These are phyloP conservation scores for Xylaria sp. DNA, from an alignment of 2,329 filamentous ascomycete genomes.

Conservation along the genomic window DNA sequence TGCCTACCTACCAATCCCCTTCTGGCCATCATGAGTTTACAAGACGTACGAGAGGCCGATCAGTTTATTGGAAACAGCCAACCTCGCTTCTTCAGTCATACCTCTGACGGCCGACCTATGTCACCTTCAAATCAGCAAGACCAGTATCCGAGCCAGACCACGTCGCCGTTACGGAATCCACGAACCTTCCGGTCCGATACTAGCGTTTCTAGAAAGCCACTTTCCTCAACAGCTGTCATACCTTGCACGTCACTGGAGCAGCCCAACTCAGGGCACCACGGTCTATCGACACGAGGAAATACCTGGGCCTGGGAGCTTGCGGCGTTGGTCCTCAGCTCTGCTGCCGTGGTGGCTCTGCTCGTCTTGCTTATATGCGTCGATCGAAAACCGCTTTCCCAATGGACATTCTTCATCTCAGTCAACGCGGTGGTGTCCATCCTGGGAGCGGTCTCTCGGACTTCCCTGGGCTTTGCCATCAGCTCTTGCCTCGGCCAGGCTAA, in stretches of 20 bases:
- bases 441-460: conserved; percentile 19
- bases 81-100: too few relatives aligned
- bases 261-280: conserved; percentile 1
- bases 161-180: too few relatives aligned
- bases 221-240: too few relatives aligned
- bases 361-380: conserved; percentile 16
- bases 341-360: conserved; percentile 13
- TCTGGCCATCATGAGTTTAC: background rate
- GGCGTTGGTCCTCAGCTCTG: conserved; percentile 13
- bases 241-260: conserved; percentile 1
- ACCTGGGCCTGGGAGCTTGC: conserved; percentile 23
- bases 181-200: too few relatives aligned
- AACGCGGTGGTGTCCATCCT: conserved; percentile 26
- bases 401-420: conserved; percentile 20
- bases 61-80: too few relatives aligned
- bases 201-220: too few relatives aligned
- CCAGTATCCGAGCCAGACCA: too few relatives aligned
- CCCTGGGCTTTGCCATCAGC: conserved; percentile 27
- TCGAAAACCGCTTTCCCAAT: conserved; percentile 12
- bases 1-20: too few relatives aligned
- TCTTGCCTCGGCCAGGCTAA: conserved; percentile 31
- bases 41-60: too few relatives aligned
- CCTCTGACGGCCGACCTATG: too few relatives aligned
- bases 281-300: conserved; percentile 14
- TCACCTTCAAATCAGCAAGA: too few relatives aligned